Evolutionary conservation across 2,329 filamentous ascomycete species (phyloP).

Genomic region (Pezicula neosporulosa): DNA sequence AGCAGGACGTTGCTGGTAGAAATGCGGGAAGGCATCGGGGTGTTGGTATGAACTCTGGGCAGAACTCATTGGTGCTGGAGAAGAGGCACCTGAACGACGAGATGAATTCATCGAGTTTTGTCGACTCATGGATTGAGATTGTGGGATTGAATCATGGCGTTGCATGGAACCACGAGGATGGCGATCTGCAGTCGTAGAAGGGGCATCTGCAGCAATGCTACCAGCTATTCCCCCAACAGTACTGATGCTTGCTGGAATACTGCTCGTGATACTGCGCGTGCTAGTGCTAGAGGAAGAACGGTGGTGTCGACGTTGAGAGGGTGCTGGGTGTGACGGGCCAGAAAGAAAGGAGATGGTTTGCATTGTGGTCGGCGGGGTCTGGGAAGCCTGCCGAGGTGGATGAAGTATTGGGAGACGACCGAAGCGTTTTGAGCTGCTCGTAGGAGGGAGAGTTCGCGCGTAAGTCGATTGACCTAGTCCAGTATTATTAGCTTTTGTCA

Average conservation of each 20-base stretch:
- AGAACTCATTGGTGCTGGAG: conserved; percentile 20
- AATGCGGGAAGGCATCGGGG: conserved; percentile 25
- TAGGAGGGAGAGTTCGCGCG: conserved; percentile 82
- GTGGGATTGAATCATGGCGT: conserved; percentile 21
- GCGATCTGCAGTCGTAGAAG: conserved; percentile 31
- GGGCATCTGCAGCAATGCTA: conserved; percentile 41
- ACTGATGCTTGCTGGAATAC: conserved; percentile 33
- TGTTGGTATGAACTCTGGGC: conserved; percentile 21
- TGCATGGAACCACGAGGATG: conserved; percentile 14
- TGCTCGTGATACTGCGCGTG: conserved; percentile 46
- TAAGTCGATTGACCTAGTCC: conserved; percentile 81
- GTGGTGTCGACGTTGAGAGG: conserved; percentile 50
- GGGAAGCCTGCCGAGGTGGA: conserved; percentile 55
- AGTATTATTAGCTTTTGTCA: not conserved
- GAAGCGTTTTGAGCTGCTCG: conserved; percentile 67
- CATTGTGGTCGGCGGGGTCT: conserved; percentile 39
- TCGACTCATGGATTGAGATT: conserved; percentile 22
- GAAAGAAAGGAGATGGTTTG: conserved; percentile 55
- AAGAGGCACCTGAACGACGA: conserved; percentile 25
- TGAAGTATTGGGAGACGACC: conserved; percentile 62
- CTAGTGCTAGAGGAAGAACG: conserved; percentile 51
- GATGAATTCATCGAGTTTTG: conserved; percentile 27
- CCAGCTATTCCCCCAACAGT: conserved; percentile 37
- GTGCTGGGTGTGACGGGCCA: conserved; percentile 55
- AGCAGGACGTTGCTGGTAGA: conserved; percentile 22